These are phyloP conservation scores for Emericellopsis terricola DNA, from an alignment of 495 filamentous ascomycete species.

Conservation along the genomic window DNA sequence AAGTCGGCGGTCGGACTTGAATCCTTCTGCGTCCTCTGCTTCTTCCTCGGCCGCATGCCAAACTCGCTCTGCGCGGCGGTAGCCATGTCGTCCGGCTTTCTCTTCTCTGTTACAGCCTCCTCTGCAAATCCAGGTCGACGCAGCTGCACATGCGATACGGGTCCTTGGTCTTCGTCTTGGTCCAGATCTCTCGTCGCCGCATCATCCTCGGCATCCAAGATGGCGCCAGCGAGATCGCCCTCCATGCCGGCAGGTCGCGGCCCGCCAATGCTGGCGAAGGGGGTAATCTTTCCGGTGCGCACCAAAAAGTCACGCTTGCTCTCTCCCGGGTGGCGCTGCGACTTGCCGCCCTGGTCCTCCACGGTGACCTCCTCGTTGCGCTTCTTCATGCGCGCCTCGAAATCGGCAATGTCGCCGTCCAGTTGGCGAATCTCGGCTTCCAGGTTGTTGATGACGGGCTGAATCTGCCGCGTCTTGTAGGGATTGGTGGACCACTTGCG, in stretches of 20 bases:
- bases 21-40: slow-evolving; percentile 13
- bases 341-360: slow-evolving; percentile 20
- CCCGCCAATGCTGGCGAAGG: slow-evolving; percentile 58
- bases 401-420: slow-evolving; percentile 55
- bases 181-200: slow-evolving; percentile 29
- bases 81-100: slow-evolving; percentile 7
- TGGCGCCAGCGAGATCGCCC: slow-evolving; percentile 47
- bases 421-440: slow-evolving; percentile 40
- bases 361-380: slow-evolving; percentile 34
- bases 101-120: slow-evolving; percentile 4
- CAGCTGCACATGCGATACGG: slow-evolving; percentile 64
- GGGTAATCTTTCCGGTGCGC: slow-evolving; percentile 91
- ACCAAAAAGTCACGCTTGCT: slow-evolving; percentile 78
- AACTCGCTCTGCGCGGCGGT: slow-evolving; percentile 27
- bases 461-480: slow-evolving; percentile 23
- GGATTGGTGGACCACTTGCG: slow-evolving; percentile 18
- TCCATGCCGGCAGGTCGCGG: slow-evolving; percentile 32
- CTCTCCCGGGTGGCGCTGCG: slow-evolving; percentile 49
- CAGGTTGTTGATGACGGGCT: slow-evolving; percentile 44
- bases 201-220: slow-evolving; percentile 59
- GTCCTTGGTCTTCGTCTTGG: slow-evolving; percentile 37
- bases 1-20: slow-evolving; percentile 27
- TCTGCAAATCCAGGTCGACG: slow-evolving; percentile 60
- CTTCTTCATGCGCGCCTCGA: slow-evolving; percentile 59
- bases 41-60: slow-evolving; percentile 29